Evolutionary conservation across 371 early-diverging fungal species (phyloP).

Genomic region (Lichtheimia ornata): DNA sequence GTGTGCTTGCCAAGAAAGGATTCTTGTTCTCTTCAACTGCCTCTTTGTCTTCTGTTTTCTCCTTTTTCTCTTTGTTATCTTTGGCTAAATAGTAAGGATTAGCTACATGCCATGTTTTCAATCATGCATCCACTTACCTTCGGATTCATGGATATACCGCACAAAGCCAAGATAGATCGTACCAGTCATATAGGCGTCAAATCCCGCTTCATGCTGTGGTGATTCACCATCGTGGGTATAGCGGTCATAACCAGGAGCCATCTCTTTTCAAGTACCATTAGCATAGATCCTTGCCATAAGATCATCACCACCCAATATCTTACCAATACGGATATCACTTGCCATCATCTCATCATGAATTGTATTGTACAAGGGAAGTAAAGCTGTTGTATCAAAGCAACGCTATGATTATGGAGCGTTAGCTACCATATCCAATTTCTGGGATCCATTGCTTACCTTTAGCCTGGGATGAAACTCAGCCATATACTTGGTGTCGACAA

Average conservation of each 20-base stretch:
- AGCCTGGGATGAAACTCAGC: slow-evolving; percentile 27
- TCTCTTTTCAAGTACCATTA: slow-evolving; percentile 13
- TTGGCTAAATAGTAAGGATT: not conserved
- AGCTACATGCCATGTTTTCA: not conserved
- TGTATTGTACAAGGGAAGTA: slow-evolving; percentile 36
- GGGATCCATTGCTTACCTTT: slow-evolving; percentile 11
- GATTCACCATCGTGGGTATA: slow-evolving; percentile 27
- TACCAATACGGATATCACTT: slow-evolving; percentile 48
- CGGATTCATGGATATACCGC: slow-evolving; percentile 44
- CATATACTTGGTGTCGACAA: slow-evolving; percentile 67
- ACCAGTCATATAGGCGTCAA: slow-evolving; percentile 89
- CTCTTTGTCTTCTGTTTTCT: slow-evolving; percentile 22
- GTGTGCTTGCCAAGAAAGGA: slow-evolving; percentile 16
- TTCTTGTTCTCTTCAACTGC: slow-evolving; percentile 6
- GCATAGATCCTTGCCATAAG: not conserved
- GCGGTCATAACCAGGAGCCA: slow-evolving; percentile 38
- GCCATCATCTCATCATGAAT: slow-evolving; percentile 28
- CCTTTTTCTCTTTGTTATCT: slow-evolving; percentile 15
- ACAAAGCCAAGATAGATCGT: slow-evolving; percentile 63
- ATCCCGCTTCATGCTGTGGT: slow-evolving; percentile 86
- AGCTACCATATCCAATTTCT: not conserved
- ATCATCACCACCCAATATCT: not conserved
- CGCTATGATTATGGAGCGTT: not conserved
- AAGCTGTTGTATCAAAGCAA: slow-evolving; percentile 20
- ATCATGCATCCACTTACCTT: slow-evolving; percentile 19